Conservation (phyloP, 192 early-diverging fungal genomes). For the Geosiphon pyriformis region DNA sequence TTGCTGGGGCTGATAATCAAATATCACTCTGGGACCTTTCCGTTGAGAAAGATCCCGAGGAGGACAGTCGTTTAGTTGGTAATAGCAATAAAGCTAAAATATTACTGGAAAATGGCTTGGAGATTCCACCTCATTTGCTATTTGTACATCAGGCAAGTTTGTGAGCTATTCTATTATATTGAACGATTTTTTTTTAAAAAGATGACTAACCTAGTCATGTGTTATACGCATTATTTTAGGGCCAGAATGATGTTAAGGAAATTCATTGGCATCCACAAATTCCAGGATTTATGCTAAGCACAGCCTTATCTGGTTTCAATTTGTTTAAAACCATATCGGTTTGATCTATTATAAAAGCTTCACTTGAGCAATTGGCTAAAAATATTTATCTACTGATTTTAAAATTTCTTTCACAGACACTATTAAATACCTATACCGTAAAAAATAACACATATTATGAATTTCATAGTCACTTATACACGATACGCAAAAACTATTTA, state of each 20-base stretch:
- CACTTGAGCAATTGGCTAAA: too few relatives aligned
- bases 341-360: too few relatives aligned
- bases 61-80: slow-evolving; percentile 51
- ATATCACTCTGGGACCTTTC: slow-evolving; percentile 96
- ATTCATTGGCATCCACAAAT: slow-evolving; percentile 95
- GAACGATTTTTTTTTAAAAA: background rate
- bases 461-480: too few relatives aligned
- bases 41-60: slow-evolving; percentile 93
- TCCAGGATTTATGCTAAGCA: slow-evolving; percentile 84
- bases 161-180: background rate
- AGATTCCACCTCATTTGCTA: slow-evolving; percentile 91
- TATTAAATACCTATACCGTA: too few relatives aligned
- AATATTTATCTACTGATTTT: too few relatives aligned
- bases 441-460: too few relatives aligned
- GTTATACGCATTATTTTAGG: too few relatives aligned
- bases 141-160: slow-evolving; percentile 66
- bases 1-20: slow-evolving; percentile 92
- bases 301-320: slow-evolving; percentile 86
- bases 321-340: slow-evolving; percentile 96
- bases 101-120: slow-evolving; percentile 59
- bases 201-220: too few relatives aligned
- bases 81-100: slow-evolving; percentile 21
- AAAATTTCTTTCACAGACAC: too few relatives aligned
- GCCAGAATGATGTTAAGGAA: slow-evolving; percentile 92
- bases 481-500: too few relatives aligned